Evolutionary conservation across 1,284 basidiomycete genomes (phyloP).

Genomic region (Schizophyllum amplum): DNA sequence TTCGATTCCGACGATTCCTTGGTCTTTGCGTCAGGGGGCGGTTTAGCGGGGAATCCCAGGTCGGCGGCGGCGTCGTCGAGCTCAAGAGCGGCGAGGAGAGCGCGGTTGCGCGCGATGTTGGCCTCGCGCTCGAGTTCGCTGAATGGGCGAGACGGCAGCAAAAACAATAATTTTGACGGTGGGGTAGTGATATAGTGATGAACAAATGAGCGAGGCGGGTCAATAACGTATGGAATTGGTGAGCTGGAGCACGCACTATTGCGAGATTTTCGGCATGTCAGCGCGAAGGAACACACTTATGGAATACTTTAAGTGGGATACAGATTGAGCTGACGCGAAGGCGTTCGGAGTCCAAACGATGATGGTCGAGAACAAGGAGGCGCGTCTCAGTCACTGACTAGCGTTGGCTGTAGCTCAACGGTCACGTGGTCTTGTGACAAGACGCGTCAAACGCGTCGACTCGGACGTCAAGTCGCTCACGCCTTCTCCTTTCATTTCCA

Average conservation of each 20-base stretch:
- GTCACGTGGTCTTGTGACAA: too few relatives aligned
- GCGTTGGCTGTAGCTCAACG: too few relatives aligned
- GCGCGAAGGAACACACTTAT: too few relatives aligned
- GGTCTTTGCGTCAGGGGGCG: conserved; percentile 24
- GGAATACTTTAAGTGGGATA: too few relatives aligned
- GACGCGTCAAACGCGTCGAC: too few relatives aligned
- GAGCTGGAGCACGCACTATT: conserved; percentile 34
- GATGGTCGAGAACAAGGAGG: too few relatives aligned
- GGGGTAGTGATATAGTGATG: background rate
- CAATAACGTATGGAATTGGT: background rate
- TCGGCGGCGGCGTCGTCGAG: conserved; percentile 47
- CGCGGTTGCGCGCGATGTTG: conserved; percentile 72
- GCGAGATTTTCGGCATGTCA: conserved; percentile 40
- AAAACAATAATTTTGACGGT: background rate
- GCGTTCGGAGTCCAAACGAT: too few relatives aligned
- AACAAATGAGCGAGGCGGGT: background rate
- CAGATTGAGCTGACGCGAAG: too few relatives aligned
- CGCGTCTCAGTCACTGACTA: too few relatives aligned
- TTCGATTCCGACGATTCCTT: conserved; percentile 16
- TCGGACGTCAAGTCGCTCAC: too few relatives aligned
- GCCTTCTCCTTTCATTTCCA: too few relatives aligned
- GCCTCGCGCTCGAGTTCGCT: conserved; percentile 70
- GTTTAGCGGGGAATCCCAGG: conserved; percentile 36
- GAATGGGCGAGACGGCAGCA: background rate
- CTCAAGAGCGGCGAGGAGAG: conserved; percentile 60